phyloP scores from a whole-genome alignment of 345 rosid species.

The Brassica juncea region DNA sequence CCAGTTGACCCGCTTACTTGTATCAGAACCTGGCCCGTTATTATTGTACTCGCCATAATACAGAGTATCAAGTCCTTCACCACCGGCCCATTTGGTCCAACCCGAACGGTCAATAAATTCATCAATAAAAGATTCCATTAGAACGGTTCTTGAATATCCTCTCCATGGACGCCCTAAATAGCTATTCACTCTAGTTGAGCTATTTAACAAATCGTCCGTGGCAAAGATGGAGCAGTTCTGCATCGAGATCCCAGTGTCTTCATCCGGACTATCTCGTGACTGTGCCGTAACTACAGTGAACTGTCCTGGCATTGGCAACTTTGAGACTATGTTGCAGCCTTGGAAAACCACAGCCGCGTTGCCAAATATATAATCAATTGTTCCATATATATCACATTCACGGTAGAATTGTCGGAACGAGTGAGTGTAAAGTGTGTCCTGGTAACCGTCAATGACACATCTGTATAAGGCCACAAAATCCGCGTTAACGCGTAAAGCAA shows the following conservation, averaged over 20 bases:
- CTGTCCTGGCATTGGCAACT: conserved; percentile 69
- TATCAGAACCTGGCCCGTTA: conserved; percentile 72
- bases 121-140: conserved; percentile 67
- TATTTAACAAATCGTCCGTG: conserved; percentile 48
- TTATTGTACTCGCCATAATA: conserved; percentile 85
- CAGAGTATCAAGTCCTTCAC: conserved; percentile 49
- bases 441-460: conserved; percentile 65
- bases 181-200: conserved; percentile 47
- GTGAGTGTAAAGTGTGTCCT: conserved; percentile 72
- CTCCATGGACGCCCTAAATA: conserved; percentile 88
- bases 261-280: conserved; percentile 56
- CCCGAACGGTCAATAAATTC: conserved; percentile 63
- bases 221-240: conserved; percentile 77
- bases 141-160: conserved; percentile 57
- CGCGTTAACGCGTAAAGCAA: conserved; percentile 67
- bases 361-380: conserved; percentile 75
- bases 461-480: conserved; percentile 65
- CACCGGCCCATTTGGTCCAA: conserved; percentile 64
- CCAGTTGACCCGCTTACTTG: conserved; percentile 67
- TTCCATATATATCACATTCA: conserved; percentile 73
- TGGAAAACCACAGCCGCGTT: conserved; percentile 79
- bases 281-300: conserved; percentile 78
- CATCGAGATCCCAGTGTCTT: conserved; percentile 77
- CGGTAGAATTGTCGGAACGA: conserved; percentile 78
- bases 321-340: conserved; percentile 61